Conservation (phyloP, 257 asterid genomes). For the Striga asiatica region DNA sequence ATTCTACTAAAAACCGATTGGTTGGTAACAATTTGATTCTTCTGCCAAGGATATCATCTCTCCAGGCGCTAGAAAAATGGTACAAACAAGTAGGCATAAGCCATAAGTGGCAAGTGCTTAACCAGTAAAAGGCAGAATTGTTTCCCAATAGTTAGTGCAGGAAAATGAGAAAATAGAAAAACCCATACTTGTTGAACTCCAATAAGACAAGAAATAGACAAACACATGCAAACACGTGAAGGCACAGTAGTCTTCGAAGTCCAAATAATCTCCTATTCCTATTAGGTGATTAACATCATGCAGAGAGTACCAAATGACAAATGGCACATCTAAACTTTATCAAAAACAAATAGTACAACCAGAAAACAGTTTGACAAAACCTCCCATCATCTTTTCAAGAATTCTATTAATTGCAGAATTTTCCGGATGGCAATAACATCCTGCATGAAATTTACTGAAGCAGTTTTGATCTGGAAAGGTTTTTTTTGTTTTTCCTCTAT, state of each 20-base stretch:
- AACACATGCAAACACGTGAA: background rate
- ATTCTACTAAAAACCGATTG: background rate
- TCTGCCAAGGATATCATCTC: background rate
- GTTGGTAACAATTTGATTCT: background rate
- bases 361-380: background rate
- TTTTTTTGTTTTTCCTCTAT: background rate
- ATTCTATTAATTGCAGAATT: background rate
- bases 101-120: background rate
- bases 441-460: background rate
- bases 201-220: background rate
- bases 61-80: background rate
- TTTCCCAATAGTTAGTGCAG: background rate
- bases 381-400: background rate
- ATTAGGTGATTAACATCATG: background rate
- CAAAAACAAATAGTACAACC: background rate
- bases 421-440: background rate
- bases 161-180: background rate
- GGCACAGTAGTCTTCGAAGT: background rate
- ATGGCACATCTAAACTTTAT: background rate
- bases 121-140: background rate
- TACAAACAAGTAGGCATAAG: background rate
- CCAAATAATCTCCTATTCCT: background rate
- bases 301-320: background rate
- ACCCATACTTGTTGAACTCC: background rate
- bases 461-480: background rate